Base-by-base conservation (phyloP, 2,329 filamentous ascomycete genomes). In the Pleoardoris graminearum region DNA sequence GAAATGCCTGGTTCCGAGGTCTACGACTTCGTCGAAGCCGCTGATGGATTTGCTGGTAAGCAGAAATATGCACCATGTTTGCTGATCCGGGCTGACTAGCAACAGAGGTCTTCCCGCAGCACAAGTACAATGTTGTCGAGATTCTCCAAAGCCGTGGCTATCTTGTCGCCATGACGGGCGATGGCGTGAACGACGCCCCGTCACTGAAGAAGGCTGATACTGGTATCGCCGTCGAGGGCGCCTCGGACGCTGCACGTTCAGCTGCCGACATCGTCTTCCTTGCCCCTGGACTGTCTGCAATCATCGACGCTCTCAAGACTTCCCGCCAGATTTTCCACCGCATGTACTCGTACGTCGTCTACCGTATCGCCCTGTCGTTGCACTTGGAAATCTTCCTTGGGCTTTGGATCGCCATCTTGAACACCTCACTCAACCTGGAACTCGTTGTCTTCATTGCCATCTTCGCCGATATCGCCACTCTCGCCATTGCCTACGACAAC, bases 181-280 rank as follows among this genome's bases (percentile, higher is more conserved):
- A 96, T 66, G 91, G 91, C 83, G 91, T 96, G 79, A 96, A 96
- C 78, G 91, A 96, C 76, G 91, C 91, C 60, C 90, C 91, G 59
- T 95, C 90, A 25, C 81, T 96, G 71, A 95, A 96, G 81, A 95
- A 92, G 81, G 91, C 91, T n/a, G 90, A 96, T 78, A 95, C 90
- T 68, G 91, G 91, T 82, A 96, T 96, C 79, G 91, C 91, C 60
- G 91, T 96, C 68, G 90, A 96, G 79, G 91, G 91, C 79, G 86
- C 91, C 57, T 94, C 90, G 23, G 91, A 96, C 73, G 91, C 91
- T 72, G 91, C 91, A 68, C 89, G 90, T 62, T 94, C 91, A 54
- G 91, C 91, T 63, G 90, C 91, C 69, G 91, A 96, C 77, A 96
- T 96, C 66, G 91, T 96, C 66, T 96, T 96, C 83, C 85, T 96